Evolutionary conservation across 495 filamentous ascomycete genomes (phyloP).

Genomic region (Tuber umbilicatum): DNA sequence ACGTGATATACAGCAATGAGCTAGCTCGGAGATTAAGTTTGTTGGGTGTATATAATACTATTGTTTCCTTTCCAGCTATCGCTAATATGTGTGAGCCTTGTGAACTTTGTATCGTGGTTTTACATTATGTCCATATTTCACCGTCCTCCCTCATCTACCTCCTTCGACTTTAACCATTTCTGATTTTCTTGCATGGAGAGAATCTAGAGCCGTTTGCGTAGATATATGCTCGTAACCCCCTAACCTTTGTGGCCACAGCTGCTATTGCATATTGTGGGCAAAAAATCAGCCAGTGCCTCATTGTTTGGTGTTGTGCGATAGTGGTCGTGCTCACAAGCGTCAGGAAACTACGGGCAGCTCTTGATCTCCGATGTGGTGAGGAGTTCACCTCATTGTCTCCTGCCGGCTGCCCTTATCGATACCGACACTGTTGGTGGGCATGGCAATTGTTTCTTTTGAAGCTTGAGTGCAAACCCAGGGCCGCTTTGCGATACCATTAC

Average conservation of each 20-base stretch:
- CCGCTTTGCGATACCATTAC: background rate
- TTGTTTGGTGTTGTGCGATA: too few relatives aligned
- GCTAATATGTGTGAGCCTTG: too few relatives aligned
- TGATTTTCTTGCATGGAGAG: background rate
- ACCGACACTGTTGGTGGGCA: background rate
- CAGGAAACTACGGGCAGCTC: background rate
- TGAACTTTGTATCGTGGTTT: too few relatives aligned
- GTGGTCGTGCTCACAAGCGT: too few relatives aligned
- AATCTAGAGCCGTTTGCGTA: background rate
- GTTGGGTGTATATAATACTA: background rate
- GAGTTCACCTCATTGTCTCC: background rate
- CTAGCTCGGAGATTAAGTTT: background rate
- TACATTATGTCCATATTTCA: background rate
- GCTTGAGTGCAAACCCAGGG: background rate
- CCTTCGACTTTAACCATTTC: background rate
- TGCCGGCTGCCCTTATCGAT: background rate
- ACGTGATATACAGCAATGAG: background rate
- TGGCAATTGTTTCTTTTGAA: background rate
- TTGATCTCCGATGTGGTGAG: background rate
- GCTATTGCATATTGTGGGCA: too few relatives aligned
- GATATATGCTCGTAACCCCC: background rate
- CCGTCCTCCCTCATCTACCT: background rate
- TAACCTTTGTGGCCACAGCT: too few relatives aligned
- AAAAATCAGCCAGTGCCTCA: too few relatives aligned
- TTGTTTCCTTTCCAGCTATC: background rate